Conservation (phyloP, 176 grass and related monocot genomes). For the Melocanna baccifera region DNA sequence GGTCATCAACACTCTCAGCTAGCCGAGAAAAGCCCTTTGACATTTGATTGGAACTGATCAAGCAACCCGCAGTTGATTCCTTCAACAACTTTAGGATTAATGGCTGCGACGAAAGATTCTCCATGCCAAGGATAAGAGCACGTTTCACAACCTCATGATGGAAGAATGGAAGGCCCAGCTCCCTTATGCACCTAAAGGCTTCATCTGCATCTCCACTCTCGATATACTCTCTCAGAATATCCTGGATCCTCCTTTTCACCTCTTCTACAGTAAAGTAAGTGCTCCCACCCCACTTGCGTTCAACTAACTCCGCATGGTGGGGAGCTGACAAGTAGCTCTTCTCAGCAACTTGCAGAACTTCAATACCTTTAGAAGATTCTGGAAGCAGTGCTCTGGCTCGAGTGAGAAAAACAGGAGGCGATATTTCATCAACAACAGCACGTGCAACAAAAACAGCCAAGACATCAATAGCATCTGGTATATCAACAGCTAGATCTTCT, state of each 20-base stretch:
- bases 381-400: slow-evolving; percentile 56
- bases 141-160: slow-evolving; percentile 92
- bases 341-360: slow-evolving; percentile 57
- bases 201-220: slow-evolving; percentile 62
- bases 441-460: slow-evolving; percentile 73
- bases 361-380: slow-evolving; percentile 55
- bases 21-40: slow-evolving; percentile 70
- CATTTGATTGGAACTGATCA: slow-evolving; percentile 85
- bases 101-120: slow-evolving; percentile 46
- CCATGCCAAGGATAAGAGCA: slow-evolving; percentile 62
- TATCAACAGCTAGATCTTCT: slow-evolving; percentile 72
- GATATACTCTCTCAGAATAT: slow-evolving; percentile 64
- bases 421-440: slow-evolving; percentile 75
- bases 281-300: slow-evolving; percentile 71
- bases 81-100: slow-evolving; percentile 64
- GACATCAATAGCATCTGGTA: slow-evolving; percentile 71
- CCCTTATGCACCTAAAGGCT: slow-evolving; percentile 80
- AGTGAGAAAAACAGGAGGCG: slow-evolving; percentile 67
- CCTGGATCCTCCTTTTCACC: slow-evolving; percentile 63
- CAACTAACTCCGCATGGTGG: slow-evolving; percentile 73
- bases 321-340: slow-evolving; percentile 84
- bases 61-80: slow-evolving; percentile 54
- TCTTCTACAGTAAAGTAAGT: slow-evolving; percentile 69
- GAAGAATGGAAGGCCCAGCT: slow-evolving; percentile 73
- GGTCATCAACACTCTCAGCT: slow-evolving; percentile 66